Evolutionary conservation across 495 filamentous ascomycete genomes (phyloP).

Genomic region (Chaetomidium leptoderma): DNA sequence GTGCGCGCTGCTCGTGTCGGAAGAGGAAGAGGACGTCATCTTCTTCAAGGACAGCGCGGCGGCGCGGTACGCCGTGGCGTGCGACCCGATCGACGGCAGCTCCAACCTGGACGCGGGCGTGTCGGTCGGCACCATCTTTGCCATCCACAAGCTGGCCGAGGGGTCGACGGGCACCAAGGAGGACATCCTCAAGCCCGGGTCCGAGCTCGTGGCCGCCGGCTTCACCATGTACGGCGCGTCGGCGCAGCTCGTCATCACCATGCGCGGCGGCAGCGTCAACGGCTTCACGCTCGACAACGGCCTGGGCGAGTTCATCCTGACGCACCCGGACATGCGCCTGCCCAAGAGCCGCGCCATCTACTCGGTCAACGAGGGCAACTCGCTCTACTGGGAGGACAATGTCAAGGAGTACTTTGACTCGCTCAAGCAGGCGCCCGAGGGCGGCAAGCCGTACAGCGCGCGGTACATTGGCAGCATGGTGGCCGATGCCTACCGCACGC

Average conservation of each 20-base stretch:
- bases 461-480: slow-evolving; percentile 98
- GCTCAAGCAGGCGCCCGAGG: slow-evolving; percentile 66
- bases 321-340: slow-evolving; percentile 89
- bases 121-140: slow-evolving; percentile 97
- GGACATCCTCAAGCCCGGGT: slow-evolving; percentile 82
- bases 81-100: slow-evolving; percentile 96
- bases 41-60: slow-evolving; percentile 72
- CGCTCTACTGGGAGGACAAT: slow-evolving; percentile 87
- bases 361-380: slow-evolving; percentile 98
- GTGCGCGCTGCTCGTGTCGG: slow-evolving; percentile 85
- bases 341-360: slow-evolving; percentile 81
- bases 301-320: slow-evolving; percentile 96
- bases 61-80: slow-evolving; percentile 91
- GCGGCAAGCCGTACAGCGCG: slow-evolving; percentile 86
- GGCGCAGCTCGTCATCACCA: slow-evolving; percentile 92
- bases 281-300: slow-evolving; percentile 96
- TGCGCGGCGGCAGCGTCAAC: slow-evolving; percentile 89
- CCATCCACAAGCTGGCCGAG: slow-evolving; percentile 79
- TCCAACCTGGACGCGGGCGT: slow-evolving; percentile 98
- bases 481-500: slow-evolving; percentile 91
- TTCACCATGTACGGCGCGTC: slow-evolving; percentile 99
- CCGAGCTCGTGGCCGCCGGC: slow-evolving; percentile 84
- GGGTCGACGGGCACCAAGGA: slow-evolving; percentile 66
- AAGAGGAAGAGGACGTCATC: slow-evolving; percentile 92
- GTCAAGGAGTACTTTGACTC: slow-evolving; percentile 83